Base-by-base conservation (phyloP, 225 moss, liverwort and hornwort genomes). In the Pseudoscleropodium purum region DNA sequence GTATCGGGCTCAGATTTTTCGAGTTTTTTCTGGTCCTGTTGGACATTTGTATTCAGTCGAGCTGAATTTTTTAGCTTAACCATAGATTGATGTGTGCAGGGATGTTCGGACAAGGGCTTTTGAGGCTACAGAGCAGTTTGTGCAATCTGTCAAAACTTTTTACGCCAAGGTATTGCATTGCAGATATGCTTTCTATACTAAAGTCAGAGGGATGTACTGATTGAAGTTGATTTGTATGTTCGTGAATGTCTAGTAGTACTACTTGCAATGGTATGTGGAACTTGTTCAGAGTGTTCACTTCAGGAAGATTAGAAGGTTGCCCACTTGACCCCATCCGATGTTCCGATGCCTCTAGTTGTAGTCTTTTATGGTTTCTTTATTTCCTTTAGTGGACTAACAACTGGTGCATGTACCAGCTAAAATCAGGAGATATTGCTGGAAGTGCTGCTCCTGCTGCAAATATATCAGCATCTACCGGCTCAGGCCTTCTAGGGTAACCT, bases 81-180 rank as follows among this genome's bases (percentile, higher is more conserved):
- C 33, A 45, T 61, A 63, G 66, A 78, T 76, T 43, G 37, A 57
- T 91, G 54, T 69, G 81, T 90, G 81, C 95, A 98, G 97, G 85
- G 98, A 98, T 88, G 98, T 98, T 83, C 96, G 98, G 83, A 85
- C 89, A 45, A 98, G 93, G 93, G 97, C 98, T 85, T 98, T 97
- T 88, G 94, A 96, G 87, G 97, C 96, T 79, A 95, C 98, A 43
- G 96, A 96, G 74, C 89, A 90, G 70, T 98, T 96, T 91, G 87
- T 98, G 92, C 94, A 96, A 90, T 85, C 90, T 89, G 92, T 98
- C 79, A 97, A 97, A 92, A 82, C 93, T 49, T 85, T 89, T 85
- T 91, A 93, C 89, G 88, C 90, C 68, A 97, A 97, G 96, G 98
- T 98, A 88, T 66, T 69, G 23, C 56, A 59, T 66, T 79, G 82